phyloP scores from a whole-genome alignment of 2,329 filamentous ascomycete species.

The Pezicula neosporulosa region DNA sequence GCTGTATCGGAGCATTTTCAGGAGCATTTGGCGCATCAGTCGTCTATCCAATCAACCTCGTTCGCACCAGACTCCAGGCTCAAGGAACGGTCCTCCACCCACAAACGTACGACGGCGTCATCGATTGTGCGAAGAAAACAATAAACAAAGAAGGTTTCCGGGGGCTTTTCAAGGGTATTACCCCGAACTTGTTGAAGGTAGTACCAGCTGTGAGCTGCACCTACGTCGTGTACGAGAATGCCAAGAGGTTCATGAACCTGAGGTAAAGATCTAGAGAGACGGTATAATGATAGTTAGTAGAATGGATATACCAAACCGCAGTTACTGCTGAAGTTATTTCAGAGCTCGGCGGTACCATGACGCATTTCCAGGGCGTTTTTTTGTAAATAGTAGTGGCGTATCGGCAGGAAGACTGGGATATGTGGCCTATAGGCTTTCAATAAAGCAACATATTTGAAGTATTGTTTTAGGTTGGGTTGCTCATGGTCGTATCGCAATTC shows the following conservation, averaged over 20 bases:
- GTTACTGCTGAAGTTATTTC: no score
- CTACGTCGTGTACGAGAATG: conserved; percentile 90
- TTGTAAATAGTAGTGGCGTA: background rate
- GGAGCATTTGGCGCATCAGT: conserved; percentile 90
- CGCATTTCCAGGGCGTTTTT: background rate
- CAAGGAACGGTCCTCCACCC: conserved; percentile 93
- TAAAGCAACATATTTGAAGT: background rate
- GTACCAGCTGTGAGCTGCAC: conserved; percentile 94
- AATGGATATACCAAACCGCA: background rate
- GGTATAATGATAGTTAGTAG: background rate
- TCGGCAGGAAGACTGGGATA: background rate
- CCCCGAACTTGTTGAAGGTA: conserved; percentile 93
- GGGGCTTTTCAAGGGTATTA: conserved; percentile 91
- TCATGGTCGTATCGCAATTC: no score
- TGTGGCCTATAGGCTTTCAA: background rate
- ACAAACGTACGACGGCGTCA: conserved; percentile 84
- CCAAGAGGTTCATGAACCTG: conserved; percentile 63
- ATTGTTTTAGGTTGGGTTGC: background rate
- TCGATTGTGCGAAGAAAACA: conserved; percentile 84
- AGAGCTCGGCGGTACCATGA: background rate
- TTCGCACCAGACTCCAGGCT: conserved; percentile 87
- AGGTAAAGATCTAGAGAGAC: conserved; percentile 7
- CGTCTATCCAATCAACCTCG: conserved; percentile 91
- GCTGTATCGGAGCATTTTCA: conserved; percentile 84
- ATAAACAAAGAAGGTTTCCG: conserved; percentile 76